Evolutionary conservation across 176 grass and related monocot genomes (phyloP).

Genomic region (Rhynchospora pubera): DNA sequence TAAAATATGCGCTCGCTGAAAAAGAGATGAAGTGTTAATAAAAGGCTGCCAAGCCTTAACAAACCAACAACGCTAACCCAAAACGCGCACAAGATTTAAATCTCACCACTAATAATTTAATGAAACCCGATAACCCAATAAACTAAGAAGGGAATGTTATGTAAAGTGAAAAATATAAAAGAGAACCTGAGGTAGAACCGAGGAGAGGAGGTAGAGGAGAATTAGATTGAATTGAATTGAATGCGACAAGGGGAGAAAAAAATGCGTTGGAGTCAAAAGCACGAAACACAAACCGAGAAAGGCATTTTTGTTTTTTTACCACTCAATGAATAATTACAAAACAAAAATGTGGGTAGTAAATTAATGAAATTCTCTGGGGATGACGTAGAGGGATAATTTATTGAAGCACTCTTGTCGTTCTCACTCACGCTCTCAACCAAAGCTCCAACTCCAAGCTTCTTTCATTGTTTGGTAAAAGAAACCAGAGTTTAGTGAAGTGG

Average conservation of each 20-base stretch:
- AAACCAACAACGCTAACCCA: conserved; percentile 25
- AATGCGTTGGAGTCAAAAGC: neutral
- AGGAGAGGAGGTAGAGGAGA: neutral
- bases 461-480: neutral
- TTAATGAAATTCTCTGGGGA: neutral
- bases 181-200: neutral
- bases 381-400: neutral
- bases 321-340: neutral
- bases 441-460: neutral
- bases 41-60: conserved; percentile 28
- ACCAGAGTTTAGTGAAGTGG: neutral
- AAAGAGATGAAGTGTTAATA: conserved; percentile 8
- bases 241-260: neutral
- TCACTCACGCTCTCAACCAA: neutral
- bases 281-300: conserved; percentile 1
- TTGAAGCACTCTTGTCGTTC: neutral
- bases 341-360: neutral
- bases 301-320: conserved; percentile 7
- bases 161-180: neutral
- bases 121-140: neutral
- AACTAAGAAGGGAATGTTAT: neutral
- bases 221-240: conserved; percentile 9
- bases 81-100: conserved; percentile 13
- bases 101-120: neutral
- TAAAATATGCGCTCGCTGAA: conserved; percentile 22